phyloP scores from a whole-genome alignment of 164 flowering plant species.

The Chloranthus sessilifolius region DNA sequence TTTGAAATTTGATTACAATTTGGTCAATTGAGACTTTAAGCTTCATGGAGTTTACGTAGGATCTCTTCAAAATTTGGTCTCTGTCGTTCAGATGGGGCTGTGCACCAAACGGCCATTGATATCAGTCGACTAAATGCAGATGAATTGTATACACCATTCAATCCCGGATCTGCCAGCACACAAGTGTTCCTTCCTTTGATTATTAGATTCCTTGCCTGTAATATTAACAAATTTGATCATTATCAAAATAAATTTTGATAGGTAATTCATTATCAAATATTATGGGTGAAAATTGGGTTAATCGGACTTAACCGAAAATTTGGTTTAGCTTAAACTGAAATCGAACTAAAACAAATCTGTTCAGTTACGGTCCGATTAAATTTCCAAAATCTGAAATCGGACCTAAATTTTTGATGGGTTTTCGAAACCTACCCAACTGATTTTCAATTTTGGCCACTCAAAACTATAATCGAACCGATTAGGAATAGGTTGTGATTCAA shows the following conservation, averaged over 20 bases:
- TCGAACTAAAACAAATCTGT: too few relatives aligned
- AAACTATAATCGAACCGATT: too few relatives aligned
- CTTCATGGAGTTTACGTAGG: background rate
- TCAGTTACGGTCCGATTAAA: too few relatives aligned
- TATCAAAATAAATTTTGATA: too few relatives aligned
- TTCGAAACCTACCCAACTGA: too few relatives aligned
- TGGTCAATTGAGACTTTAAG: background rate
- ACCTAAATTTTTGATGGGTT: too few relatives aligned
- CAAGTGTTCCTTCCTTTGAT: conserved; percentile 4
- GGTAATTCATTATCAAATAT: too few relatives aligned
- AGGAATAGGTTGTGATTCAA: too few relatives aligned
- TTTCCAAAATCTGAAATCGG: too few relatives aligned
- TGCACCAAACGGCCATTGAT: conserved; percentile 11
- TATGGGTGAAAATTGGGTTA: too few relatives aligned
- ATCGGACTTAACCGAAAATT: background rate
- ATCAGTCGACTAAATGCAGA: conserved; percentile 11
- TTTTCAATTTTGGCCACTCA: too few relatives aligned
- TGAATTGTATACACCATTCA: conserved; percentile 13
- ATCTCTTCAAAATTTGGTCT: conserved; percentile 16
- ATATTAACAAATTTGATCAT: background rate
- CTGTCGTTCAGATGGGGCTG: conserved; percentile 8
- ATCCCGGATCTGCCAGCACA: conserved; percentile 12
- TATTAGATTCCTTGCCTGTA: conserved; percentile 15
- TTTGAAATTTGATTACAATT: background rate
- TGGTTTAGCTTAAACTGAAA: too few relatives aligned